Evolutionary conservation across 495 filamentous ascomycete species (phyloP).

Genomic region (Talaromyces borbonicus): DNA sequence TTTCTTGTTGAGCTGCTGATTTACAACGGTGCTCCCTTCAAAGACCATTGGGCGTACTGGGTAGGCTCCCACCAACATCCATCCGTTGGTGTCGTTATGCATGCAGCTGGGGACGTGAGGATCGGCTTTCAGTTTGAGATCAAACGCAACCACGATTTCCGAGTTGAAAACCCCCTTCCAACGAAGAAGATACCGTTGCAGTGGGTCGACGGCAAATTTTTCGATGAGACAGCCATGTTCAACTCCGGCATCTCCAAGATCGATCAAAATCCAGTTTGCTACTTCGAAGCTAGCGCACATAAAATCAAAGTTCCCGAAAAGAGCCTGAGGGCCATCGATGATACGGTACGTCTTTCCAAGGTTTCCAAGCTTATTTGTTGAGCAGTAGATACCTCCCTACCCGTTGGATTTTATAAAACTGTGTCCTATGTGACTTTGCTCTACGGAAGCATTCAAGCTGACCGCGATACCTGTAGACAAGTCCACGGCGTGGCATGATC

Average conservation of each 20-base stretch:
- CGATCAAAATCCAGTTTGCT: slow-evolving; percentile 12
- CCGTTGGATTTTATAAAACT: not conserved
- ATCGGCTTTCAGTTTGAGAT: slow-evolving; percentile 18
- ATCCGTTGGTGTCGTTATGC: slow-evolving; percentile 15
- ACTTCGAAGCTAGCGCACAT: slow-evolving; percentile 12
- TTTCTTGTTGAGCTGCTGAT: slow-evolving; percentile 17
- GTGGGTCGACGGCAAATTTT: slow-evolving; percentile 15
- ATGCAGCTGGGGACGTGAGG: slow-evolving; percentile 17
- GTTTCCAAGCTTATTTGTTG: not conserved
- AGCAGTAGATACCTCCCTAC: not conserved
- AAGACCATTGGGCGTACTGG: slow-evolving; percentile 25
- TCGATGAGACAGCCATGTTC: slow-evolving; percentile 16
- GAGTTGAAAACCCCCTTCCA: slow-evolving; percentile 4
- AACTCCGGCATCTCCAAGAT: slow-evolving; percentile 11
- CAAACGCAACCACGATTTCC: slow-evolving; percentile 16
- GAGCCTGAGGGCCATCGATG: slow-evolving; percentile 7
- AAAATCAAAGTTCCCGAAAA: slow-evolving; percentile 10
- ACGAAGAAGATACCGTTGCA: slow-evolving; percentile 16
- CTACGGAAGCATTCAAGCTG: not conserved
- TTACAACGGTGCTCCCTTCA: slow-evolving; percentile 22
- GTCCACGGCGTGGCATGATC: slow-evolving; percentile 7
- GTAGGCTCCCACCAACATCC: slow-evolving; percentile 10
- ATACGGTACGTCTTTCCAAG: slow-evolving; percentile 6
- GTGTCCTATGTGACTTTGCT: not conserved
- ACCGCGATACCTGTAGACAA: not conserved